Percentiles rank a stretch among this genome's conserved stretches.
These are phyloP conservation scores for Trichoderma lentiforme DNA, from an alignment of 2,329 filamentous ascomycete species.

Conservation along the genomic window DNA sequence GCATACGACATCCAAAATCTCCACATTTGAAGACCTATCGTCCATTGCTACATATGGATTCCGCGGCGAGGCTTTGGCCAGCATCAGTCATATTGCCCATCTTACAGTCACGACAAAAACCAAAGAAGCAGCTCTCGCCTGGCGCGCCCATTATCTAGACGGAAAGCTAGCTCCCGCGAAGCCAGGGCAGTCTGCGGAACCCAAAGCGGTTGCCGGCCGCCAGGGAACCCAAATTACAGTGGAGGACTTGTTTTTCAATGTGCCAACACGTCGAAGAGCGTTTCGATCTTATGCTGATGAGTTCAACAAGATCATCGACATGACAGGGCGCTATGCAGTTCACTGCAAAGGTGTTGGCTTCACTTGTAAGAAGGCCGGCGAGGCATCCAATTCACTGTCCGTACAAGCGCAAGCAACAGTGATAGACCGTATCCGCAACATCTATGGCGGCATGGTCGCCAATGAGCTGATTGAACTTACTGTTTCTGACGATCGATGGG, in stretches of 20 bases:
- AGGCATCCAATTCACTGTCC: conserved; percentile 77
- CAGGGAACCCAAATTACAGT: conserved; percentile 93
- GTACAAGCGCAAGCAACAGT: conserved; percentile 70
- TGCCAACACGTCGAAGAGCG: conserved; percentile 80
- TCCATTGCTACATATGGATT: conserved; percentile 97
- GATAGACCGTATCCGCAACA: conserved; percentile 82
- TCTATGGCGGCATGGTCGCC: conserved; percentile 79
- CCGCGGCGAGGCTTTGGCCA: conserved; percentile 89
- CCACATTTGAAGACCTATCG: conserved; percentile 85
- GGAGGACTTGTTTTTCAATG: conserved; percentile 95
- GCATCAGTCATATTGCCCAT: conserved; percentile 98
- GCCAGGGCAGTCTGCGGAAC: conserved; percentile 80
- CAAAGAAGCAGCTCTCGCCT: conserved; percentile 80
- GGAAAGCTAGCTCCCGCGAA: conserved; percentile 80
- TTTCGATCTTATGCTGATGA: conserved; percentile 92
- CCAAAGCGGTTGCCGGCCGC: conserved; percentile 82
- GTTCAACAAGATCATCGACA: conserved; percentile 95
- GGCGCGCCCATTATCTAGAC: conserved; percentile 82
- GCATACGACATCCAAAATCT: conserved; percentile 95
- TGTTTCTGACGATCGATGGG: conserved; percentile 70
- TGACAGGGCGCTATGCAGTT: conserved; percentile 88
- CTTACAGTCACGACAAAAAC: conserved; percentile 93
- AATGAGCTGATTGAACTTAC: conserved; percentile 82
- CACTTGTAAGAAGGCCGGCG: conserved; percentile 94
- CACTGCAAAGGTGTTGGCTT: conserved; percentile 91